Conservation (phyloP, 768 basidiomycete genomes). For the Tulasnella sp. region DNA sequence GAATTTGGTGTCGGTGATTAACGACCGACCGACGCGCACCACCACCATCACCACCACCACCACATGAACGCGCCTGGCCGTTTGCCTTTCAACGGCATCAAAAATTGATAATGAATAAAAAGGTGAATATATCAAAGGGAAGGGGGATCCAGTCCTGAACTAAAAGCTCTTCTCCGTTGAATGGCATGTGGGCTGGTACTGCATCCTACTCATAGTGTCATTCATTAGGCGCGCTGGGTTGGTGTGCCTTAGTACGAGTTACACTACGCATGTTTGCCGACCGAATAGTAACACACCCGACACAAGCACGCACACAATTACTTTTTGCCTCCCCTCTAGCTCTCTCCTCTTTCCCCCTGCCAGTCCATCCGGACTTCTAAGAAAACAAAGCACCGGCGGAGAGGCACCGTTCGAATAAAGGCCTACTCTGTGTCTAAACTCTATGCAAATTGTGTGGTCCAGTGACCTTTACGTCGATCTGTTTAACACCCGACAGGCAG, state of each 20-base stretch:
- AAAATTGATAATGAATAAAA: neutral
- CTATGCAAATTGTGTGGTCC: neutral
- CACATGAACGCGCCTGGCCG: neutral
- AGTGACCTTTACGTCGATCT: neutral
- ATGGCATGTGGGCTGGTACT: neutral
- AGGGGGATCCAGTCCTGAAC: neutral
- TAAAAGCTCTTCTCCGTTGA: neutral
- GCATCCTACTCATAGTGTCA: neutral
- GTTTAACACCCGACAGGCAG: neutral
- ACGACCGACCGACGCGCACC: neutral
- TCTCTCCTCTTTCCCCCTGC: neutral
- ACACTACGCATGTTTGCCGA: neutral
- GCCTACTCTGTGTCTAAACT: neutral
- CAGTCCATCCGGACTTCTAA: neutral
- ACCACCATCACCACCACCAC: too few relatives aligned
- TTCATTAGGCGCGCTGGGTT: neutral
- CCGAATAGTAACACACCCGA: neutral
- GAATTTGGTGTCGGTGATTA: neutral
- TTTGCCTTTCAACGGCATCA: slow-evolving; percentile 3
- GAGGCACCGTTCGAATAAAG: neutral
- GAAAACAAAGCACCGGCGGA: neutral
- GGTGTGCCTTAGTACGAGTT: neutral
- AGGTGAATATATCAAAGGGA: neutral
- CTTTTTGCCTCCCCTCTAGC: too few relatives aligned
- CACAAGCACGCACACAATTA: too few relatives aligned